phyloP scores from a whole-genome alignment of 1,139 yeast genomes.

The Blastobotrys indianensis region DNA sequence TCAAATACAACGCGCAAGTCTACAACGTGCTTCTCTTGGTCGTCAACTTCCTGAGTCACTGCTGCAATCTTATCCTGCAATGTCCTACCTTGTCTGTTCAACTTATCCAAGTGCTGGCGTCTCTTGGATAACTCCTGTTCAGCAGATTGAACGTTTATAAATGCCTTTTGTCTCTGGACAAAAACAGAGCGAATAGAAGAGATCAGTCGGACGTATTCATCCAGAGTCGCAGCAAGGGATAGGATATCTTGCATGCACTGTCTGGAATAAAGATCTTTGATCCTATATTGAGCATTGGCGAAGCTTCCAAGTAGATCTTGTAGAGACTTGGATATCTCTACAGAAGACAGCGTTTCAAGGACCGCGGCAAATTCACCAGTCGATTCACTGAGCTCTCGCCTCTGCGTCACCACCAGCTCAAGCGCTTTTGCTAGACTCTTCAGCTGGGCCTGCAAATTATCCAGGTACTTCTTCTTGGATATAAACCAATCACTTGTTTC shows the following conservation, averaged over 20 bases:
- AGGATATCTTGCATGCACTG: conserved; percentile 80
- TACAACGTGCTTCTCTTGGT: conserved; percentile 53
- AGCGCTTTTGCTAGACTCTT: conserved; percentile 64
- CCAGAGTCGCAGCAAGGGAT: conserved; percentile 80
- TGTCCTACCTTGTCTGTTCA: conserved; percentile 49
- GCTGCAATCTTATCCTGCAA: conserved; percentile 56
- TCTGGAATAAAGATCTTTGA: conserved; percentile 71
- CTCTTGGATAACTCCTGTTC: conserved; percentile 46
- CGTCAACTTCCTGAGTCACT: conserved; percentile 53
- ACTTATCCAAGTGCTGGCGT: conserved; percentile 47
- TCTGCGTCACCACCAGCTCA: conserved; percentile 68
- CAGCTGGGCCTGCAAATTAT: conserved; percentile 66
- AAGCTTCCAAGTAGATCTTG: conserved; percentile 58
- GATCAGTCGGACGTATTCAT: conserved; percentile 76
- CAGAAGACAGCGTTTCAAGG: conserved; percentile 53
- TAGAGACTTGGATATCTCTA: conserved; percentile 69
- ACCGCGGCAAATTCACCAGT: conserved; percentile 58
- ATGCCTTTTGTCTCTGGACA: conserved; percentile 67
- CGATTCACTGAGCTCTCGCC: conserved; percentile 63
- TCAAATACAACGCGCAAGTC: conserved; percentile 55
- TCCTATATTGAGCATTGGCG: conserved; percentile 63
- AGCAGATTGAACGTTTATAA: conserved; percentile 52
- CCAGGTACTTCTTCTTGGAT: conserved; percentile 63
- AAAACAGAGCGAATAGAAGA: conserved; percentile 72
- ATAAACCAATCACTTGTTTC: conserved; percentile 79